Percentiles rank a stretch among this genome's conserved stretches.
These are phyloP conservation scores for Puccinia triticina DNA, from an alignment of 1,284 basidiomycete species.

Conservation along the genomic window DNA sequence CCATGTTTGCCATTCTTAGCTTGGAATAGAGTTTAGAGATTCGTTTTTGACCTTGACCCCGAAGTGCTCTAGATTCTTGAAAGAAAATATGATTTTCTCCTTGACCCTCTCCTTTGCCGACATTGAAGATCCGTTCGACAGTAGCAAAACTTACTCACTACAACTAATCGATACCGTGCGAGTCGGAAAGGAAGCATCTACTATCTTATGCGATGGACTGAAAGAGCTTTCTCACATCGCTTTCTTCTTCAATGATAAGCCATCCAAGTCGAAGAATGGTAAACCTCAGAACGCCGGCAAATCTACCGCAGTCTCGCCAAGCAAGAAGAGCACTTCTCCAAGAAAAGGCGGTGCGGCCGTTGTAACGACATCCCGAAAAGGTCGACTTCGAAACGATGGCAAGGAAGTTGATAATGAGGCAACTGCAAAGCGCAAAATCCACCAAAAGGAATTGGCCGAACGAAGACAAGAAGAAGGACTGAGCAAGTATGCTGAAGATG, in stretches of 20 bases:
- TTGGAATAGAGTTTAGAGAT: conserved; percentile 81
- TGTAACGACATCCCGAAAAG: conserved; percentile 57
- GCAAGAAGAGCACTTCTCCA: conserved; percentile 50
- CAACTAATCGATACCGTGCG: conserved; percentile 86
- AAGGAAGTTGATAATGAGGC: conserved; percentile 71
- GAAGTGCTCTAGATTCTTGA: conserved; percentile 75
- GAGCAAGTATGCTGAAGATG: conserved; percentile 72
- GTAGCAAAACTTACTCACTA: conserved; percentile 80
- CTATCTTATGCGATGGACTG: conserved; percentile 78
- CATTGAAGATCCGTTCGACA: conserved; percentile 70
- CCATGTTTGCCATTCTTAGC: background rate
- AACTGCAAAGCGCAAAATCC: conserved; percentile 74
- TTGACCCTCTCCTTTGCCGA: conserved; percentile 82
- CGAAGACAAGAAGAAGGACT: conserved; percentile 80
- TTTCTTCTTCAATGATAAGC: conserved; percentile 69
- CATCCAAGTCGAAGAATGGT: conserved; percentile 63
- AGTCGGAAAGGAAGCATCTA: conserved; percentile 71
- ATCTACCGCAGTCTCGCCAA: conserved; percentile 1
- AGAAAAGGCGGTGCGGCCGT: conserved; percentile 52
- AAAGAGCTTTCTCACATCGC: conserved; percentile 82
- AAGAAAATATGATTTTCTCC: conserved; percentile 81
- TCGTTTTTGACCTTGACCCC: conserved; percentile 77
- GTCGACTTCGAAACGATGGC: conserved; percentile 74
- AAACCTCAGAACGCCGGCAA: background rate
- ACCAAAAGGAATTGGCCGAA: conserved; percentile 82